These are phyloP conservation scores for Pythium biforme DNA, from an alignment of 352 stramenopile genomes.

Conservation along the genomic window DNA sequence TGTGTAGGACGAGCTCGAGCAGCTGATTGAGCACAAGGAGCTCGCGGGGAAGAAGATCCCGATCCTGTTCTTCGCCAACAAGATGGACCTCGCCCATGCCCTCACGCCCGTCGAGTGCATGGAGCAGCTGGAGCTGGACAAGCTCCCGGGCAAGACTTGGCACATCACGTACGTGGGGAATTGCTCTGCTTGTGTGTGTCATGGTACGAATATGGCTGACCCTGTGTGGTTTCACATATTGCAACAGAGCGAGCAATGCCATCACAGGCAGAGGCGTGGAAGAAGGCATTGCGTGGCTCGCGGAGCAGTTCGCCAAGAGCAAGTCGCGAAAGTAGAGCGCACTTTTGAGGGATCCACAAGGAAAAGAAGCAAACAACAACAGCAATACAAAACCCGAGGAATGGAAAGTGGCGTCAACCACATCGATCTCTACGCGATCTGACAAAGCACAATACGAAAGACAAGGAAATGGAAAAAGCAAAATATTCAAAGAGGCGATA, in stretches of 20 bases:
- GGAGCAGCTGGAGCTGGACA: constrained; percentile 75
- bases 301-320: constrained; percentile 64
- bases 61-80: constrained; percentile 88
- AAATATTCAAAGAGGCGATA: not conserved
- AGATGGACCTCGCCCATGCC: constrained; percentile 77
- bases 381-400: not conserved
- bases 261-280: constrained; percentile 75
- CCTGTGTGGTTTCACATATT: too few species aligned
- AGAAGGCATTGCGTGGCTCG: constrained; percentile 82
- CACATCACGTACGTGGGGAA: constrained; percentile 76
- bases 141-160: constrained; percentile 77
- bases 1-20: constrained; percentile 82
- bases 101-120: constrained; percentile 82
- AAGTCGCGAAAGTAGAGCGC: constrained; percentile 50
- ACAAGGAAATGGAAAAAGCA: not conserved
- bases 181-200: too few species aligned
- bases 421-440: too few species aligned
- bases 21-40: constrained; percentile 82
- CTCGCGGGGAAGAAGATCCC: constrained; percentile 68
- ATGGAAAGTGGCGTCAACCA: too few species aligned
- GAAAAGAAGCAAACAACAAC: not conserved
- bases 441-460: not conserved
- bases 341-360: not conserved
- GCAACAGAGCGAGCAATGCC: constrained; percentile 72
- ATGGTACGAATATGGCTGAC: too few species aligned